Base-by-base conservation (phyloP, 129 eudicot genomes). In the Oenanthe sinensis region DNA sequence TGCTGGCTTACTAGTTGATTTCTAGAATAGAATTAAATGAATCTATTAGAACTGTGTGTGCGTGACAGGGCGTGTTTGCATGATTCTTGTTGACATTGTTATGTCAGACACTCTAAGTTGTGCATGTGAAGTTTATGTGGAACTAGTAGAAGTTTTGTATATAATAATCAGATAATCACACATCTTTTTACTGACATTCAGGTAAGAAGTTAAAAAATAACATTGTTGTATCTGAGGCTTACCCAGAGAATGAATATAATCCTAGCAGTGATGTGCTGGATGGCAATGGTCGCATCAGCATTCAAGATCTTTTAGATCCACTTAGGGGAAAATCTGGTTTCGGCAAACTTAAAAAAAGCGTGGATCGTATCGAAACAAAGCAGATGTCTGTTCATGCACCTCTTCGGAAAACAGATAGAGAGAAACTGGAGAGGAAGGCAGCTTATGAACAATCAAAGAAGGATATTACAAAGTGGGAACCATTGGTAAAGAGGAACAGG, bases 191-290 rank as follows among this genome's bases (percentile, higher is more conserved):
- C 68, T 12, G 28, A 55, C 77, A 75, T 19, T 62, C 85, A 94
- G 98, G 96, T 67, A 91, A 84, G 85, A 88, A 85, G 86, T 83
- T 81, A 85, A 87, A 87, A 75, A 85, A 82, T 14, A 85, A 84
- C 79, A 62, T 76, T 28, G 84, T 92, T 76, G 44, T 92, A 40
- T 86, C 87, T 10, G 97, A 96, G 89, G 90, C 94, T 37, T 88
- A 92, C 81, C 88, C 95, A 65, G 97, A 95, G 84, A 85, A 93
- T 13, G 97, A 94, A 55, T 90, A 78, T 80, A 94, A 94, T 87
- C 98, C 98, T 13, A 94, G 89, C 79, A 82, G 98, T 84, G 97
- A 90, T 86, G 84, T 89, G 15, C 87, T 93, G 73, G 89, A 88
- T 78, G 97, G 96, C 60, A 86, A 85, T 75, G 90, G 95, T 7